A percentile compares a stretch with the other conserved stretches of the same genome.
Conservation (phyloP, 371 early-diverging fungal species). For the Ordospora pajunii region DNA sequence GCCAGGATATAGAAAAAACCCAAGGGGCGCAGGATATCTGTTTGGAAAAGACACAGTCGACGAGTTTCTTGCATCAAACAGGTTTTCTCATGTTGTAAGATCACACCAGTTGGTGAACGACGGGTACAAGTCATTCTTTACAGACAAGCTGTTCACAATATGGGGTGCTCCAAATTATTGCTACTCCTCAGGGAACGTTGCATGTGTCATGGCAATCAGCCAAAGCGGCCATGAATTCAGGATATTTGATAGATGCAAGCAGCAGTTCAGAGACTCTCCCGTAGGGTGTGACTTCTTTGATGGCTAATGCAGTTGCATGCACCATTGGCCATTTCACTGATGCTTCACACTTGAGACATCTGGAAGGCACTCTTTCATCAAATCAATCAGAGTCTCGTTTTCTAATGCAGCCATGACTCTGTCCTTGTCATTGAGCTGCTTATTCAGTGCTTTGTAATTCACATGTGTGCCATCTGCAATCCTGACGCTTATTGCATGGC, state of each 20-base stretch:
- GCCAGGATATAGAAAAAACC: constrained; percentile 32
- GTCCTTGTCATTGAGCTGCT: constrained; percentile 96
- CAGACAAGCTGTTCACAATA: constrained; percentile 25
- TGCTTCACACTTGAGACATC: not conserved
- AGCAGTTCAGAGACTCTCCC: constrained; percentile 12
- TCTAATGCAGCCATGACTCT: constrained; percentile 94
- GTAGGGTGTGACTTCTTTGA: not conserved
- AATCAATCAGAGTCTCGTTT: constrained; percentile 63
- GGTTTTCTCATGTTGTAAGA: constrained; percentile 17
- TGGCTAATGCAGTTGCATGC: not conserved
- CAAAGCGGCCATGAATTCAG: constrained; percentile 15
- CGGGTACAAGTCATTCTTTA: constrained; percentile 30
- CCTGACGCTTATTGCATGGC: constrained; percentile 68
- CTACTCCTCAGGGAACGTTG: constrained; percentile 28
- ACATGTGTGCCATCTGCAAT: constrained; percentile 87
- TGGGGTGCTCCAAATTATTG: constrained; percentile 52
- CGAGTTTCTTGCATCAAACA: constrained; percentile 27
- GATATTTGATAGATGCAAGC: constrained; percentile 22
- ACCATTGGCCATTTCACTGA: not conserved
- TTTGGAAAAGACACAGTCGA: constrained; percentile 43
- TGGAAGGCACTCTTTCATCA: constrained; percentile 44
- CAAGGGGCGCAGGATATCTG: constrained; percentile 52
- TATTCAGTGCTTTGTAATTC: constrained; percentile 79
- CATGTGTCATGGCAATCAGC: constrained; percentile 18
- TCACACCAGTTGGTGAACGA: constrained; percentile 43